These are phyloP conservation scores for Bathelium albidoporum DNA, from an alignment of 495 filamentous ascomycete genomes.

Conservation along the genomic window DNA sequence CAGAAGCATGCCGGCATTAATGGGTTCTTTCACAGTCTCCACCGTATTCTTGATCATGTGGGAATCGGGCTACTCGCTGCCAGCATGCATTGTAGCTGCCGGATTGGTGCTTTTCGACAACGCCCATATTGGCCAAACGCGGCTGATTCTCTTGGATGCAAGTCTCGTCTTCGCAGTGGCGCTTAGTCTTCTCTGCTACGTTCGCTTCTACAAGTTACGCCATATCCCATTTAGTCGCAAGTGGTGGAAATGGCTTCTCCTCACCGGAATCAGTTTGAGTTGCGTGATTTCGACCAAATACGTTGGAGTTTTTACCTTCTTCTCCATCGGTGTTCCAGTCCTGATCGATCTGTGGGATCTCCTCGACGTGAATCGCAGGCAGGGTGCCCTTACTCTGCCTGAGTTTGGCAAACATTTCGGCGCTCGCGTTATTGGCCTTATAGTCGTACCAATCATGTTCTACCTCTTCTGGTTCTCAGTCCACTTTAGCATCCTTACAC, in stretches of 20 bases:
- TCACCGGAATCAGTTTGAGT: slow-evolving; percentile 87
- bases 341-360: slow-evolving; percentile 91
- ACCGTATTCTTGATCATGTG: slow-evolving; percentile 96
- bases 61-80: slow-evolving; percentile 95
- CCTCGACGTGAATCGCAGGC: slow-evolving; percentile 71
- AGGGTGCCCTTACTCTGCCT: slow-evolving; percentile 63
- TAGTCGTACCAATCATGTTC: slow-evolving; percentile 88
- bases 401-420: slow-evolving; percentile 83
- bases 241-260: slow-evolving; percentile 99
- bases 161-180: slow-evolving; percentile 94
- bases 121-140: slow-evolving; percentile 93
- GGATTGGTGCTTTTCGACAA: slow-evolving; percentile 92
- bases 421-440: slow-evolving; percentile 71
- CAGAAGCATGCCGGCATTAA: slow-evolving; percentile 81
- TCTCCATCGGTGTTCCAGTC: slow-evolving; percentile 92
- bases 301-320: slow-evolving; percentile 91
- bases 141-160: slow-evolving; percentile 89
- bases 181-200: slow-evolving; percentile 80
- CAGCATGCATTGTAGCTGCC: slow-evolving; percentile 78
- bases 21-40: slow-evolving; percentile 89
- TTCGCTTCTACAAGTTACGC: slow-evolving; percentile 94
- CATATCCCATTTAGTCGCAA: slow-evolving; percentile 83
- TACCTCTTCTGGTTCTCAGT: slow-evolving; percentile 99
- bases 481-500: slow-evolving; percentile 80
- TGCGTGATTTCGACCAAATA: slow-evolving; percentile 99